A percentile compares a stretch with the other conserved stretches of the same genome.
Conservation (phyloP, 805 yeast species). For the Wickerhamomyces queroliae region DNA sequence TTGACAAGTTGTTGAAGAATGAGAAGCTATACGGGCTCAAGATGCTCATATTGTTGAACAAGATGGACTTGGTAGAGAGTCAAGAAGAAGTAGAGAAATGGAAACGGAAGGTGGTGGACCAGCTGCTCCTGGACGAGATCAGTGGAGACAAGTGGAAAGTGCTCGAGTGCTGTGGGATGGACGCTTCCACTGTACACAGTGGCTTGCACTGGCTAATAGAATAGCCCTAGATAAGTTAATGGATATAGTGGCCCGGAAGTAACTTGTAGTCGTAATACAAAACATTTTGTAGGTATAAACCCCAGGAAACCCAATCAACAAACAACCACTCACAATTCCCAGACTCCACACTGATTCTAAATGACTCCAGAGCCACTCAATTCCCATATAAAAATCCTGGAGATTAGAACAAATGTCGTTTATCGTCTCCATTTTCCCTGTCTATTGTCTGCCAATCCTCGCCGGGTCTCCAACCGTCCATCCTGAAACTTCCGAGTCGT, state of each 20-base stretch:
- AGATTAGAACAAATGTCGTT: too few relatives aligned
- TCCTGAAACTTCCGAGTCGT: too few relatives aligned
- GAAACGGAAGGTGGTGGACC: slow-evolving; percentile 3
- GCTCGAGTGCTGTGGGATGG: background rate
- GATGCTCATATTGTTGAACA: slow-evolving; percentile 67
- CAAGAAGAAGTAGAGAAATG: slow-evolving; percentile 10
- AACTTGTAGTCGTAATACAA: too few relatives aligned
- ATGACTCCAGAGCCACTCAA: too few relatives aligned
- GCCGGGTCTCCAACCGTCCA: too few relatives aligned
- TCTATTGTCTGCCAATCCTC: too few relatives aligned
- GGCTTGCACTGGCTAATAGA: background rate
- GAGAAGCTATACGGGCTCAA: slow-evolving; percentile 67
- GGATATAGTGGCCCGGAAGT: background rate
- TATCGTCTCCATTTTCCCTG: too few relatives aligned
- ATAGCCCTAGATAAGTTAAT: background rate
- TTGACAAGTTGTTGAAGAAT: slow-evolving; percentile 46
- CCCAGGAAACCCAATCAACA: too few relatives aligned
- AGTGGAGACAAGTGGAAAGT: background rate
- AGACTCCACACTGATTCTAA: too few relatives aligned
- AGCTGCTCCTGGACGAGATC: slow-evolving; percentile 5
- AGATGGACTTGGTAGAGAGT: slow-evolving; percentile 51
- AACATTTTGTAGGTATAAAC: too few relatives aligned
- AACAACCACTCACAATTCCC: too few relatives aligned
- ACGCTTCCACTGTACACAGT: background rate
- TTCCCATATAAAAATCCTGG: too few relatives aligned